Evolutionary conservation across 768 basidiomycete species (phyloP).

Genomic region (Gautieria morchelliformis): DNA sequence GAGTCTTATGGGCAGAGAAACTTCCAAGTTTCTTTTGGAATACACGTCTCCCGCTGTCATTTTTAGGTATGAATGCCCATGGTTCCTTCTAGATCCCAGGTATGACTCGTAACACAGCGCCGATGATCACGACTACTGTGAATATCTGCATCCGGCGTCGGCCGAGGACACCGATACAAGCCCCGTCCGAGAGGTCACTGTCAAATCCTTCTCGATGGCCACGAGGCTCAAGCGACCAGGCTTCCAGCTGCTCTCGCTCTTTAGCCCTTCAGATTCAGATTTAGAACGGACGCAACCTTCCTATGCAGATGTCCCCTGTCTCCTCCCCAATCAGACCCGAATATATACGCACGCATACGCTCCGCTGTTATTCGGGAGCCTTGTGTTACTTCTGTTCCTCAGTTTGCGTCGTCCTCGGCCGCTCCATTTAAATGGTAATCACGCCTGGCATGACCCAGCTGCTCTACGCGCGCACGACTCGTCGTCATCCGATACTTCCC

Average conservation of each 20-base stretch:
- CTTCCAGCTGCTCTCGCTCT: conserved; percentile 81
- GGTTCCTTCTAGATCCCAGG: neutral
- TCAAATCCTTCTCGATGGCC: conserved; percentile 86
- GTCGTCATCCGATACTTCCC: neutral
- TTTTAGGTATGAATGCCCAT: conserved; percentile 49
- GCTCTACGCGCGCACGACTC: neutral
- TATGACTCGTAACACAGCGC: conserved; percentile 41
- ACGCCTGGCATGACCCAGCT: neutral
- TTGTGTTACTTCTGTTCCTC: conserved; percentile 37
- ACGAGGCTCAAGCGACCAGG: conserved; percentile 81
- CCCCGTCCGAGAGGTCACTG: conserved; percentile 62
- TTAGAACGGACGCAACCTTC: conserved; percentile 29
- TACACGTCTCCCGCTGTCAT: conserved; percentile 55
- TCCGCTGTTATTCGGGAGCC: conserved; percentile 53
- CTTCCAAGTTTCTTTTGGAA: conserved; percentile 57
- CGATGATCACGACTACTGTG: conserved; percentile 95
- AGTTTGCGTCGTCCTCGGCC: conserved; percentile 26
- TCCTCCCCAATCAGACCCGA: conserved; percentile 75
- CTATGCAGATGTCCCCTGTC: conserved; percentile 56
- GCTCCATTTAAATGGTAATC: neutral
- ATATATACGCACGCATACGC: conserved; percentile 70
- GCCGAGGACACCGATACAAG: conserved; percentile 13
- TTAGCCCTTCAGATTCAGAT: conserved; percentile 24
- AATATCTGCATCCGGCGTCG: conserved; percentile 43
- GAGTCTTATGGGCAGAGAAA: conserved; percentile 65